Conservation (phyloP, 1,284 basidiomycete genomes). For the Melampsora medusae region DNA sequence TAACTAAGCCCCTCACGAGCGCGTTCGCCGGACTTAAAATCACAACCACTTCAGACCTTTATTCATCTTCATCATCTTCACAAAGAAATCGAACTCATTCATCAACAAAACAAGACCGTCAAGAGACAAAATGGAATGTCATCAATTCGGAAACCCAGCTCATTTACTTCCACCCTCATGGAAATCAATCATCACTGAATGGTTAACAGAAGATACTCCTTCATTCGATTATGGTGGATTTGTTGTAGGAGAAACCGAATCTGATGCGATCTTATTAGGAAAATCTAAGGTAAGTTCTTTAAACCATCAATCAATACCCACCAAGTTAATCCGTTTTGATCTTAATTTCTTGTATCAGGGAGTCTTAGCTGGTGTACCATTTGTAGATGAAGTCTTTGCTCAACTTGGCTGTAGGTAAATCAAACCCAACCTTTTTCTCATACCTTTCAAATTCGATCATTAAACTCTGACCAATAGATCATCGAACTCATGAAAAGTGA, state of each 20-base stretch:
- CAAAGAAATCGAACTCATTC: no score
- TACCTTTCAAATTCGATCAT: background rate
- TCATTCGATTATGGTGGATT: constrained; percentile 97
- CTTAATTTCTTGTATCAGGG: constrained; percentile 61
- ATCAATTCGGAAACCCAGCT: constrained; percentile 49
- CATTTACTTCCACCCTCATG: constrained; percentile 85
- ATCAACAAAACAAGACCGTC: background rate
- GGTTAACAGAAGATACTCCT: constrained; percentile 92
- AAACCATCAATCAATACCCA: constrained; percentile 45
- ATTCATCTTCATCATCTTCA: no score
- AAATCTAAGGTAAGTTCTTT: constrained; percentile 61
- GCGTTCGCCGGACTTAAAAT: no score
- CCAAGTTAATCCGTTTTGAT: constrained; percentile 48
- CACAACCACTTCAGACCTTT: no score
- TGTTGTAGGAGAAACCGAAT: constrained; percentile 84
- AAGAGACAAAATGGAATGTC: background rate
- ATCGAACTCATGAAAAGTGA: background rate
- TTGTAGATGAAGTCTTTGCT: constrained; percentile 88
- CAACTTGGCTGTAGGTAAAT: constrained; percentile 86
- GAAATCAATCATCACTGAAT: constrained; percentile 74
- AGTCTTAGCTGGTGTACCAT: constrained; percentile 89
- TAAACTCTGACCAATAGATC: background rate
- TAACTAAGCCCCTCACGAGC: no score
- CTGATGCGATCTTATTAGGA: constrained; percentile 83
- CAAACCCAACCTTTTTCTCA: background rate